Conservation (phyloP, 2,329 filamentous ascomycete genomes). For the Ilyonectria mors-panacis region DNA sequence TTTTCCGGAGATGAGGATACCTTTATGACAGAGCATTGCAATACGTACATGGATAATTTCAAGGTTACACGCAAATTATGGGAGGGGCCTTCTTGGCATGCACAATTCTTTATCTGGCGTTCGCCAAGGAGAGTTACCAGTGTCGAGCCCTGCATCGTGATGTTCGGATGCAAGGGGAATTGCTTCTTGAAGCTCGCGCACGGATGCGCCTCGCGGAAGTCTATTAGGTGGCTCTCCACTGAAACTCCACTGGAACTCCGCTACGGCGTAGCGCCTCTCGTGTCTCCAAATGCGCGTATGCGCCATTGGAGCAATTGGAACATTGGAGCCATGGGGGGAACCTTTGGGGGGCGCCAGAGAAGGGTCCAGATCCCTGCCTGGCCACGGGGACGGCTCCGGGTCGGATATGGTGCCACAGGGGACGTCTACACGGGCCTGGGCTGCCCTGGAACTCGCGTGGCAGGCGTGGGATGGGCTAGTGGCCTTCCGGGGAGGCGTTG, state of each 20-base stretch:
- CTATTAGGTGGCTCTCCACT: conserved; percentile 16
- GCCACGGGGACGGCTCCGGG: not conserved
- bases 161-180: not conserved
- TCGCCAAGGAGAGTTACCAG: not conserved
- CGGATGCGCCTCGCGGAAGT: conserved; percentile 18
- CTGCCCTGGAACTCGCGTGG: conserved; percentile 24
- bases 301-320: not conserved
- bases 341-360: too few species aligned
- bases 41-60: conserved; percentile 1
- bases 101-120: not conserved
- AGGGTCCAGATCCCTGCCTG: not conserved
- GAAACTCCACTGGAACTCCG: not conserved
- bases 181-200: conserved; percentile 1
- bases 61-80: not conserved
- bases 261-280: not conserved
- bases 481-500: conserved; percentile 22
- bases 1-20: conserved; percentile 5
- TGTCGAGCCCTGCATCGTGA: not conserved
- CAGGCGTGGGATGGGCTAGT: conserved; percentile 12
- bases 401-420: not conserved
- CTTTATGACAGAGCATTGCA: not conserved
- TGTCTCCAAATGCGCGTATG: not conserved
- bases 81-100: not conserved
- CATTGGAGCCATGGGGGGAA: too few species aligned
- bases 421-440: not conserved